Evolutionary conservation across 495 filamentous ascomycete species (phyloP), one percentile per base, ranked within the genome.

Genomic region (Aspergillus sparsus): DNA sequence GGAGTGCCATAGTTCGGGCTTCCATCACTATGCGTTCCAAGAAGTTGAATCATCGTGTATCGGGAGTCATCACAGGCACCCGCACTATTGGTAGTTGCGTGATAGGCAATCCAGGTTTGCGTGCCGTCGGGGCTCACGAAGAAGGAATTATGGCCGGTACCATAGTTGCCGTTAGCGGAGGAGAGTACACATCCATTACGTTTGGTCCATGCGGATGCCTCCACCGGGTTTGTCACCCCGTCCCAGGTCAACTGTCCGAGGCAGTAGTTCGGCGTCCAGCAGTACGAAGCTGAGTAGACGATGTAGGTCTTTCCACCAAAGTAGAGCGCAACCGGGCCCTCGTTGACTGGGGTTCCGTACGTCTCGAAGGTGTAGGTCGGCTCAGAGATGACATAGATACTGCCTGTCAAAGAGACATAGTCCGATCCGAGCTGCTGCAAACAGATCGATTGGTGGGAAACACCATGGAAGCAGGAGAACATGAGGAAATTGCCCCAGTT

Each of bases 141-240:
- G 53, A 62, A 76, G 57, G 71, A 70, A 63, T 85, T 84, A 49
- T 83, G 81, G 0, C 82, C 83, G 0, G 82, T 77, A 2, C 83
- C 83, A 45, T 77, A 80, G 65, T 83, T 80, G 2, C 81, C 80
- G 55, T 82, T 78, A 3, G 72, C 76, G 31, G 73, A 71, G 1
- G 66, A 51, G 21, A 74, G 61, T 6, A 72, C 55, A 45, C 66
- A 70, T 9, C 65, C 67, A 18, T 64, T 66, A 2, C 53, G 68
- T 63, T 84, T 85, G 11, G 49, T 67, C 82, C 82, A 85, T 2
- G 71, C 72, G 0, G 64, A 55, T 0, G 70, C 55, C 39, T 69
- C 61, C 9, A 73, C 58, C 1, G 79, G 75, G 46, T 82, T 73
- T 0, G 73, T 68, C 0, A 46, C 49, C 1, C 69, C 73, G n/a